Base-by-base conservation (phyloP, 805 yeast genomes). In the Candida insectorum region DNA sequence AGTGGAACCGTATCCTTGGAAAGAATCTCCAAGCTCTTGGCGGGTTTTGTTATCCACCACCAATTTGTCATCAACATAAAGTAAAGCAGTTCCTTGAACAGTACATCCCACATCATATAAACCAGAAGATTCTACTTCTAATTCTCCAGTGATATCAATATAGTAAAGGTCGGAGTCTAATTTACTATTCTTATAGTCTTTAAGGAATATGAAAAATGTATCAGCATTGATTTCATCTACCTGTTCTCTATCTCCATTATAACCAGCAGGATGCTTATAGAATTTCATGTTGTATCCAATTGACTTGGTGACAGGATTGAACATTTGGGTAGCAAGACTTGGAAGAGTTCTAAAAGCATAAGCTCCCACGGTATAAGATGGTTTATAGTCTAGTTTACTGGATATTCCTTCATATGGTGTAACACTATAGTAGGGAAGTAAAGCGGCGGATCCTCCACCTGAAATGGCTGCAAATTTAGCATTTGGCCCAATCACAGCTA, bases 31-130 rank as follows among this genome's bases (percentile, higher is more conserved):
- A 16, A 44, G 50, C 5, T 41, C 55, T 57, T 79, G 84, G 18
- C 64, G 49, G 26, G 75, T 71, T 44, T 64, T 68, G 56, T 78
- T 77, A 50, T 79, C 81, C 27, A 76, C 71, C 26, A 79, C 59
- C 39, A 75, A 56, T 45, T 69, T 45, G 38, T 54, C 81, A 45
- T 79, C 66, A 31, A 78, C 53, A 43, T 62, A 79, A 21, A 79
- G 43, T 46, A 67, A 65, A 16, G 76, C 81, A 24, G 81, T 74
- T 17, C 85, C 85, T 34, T 58, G 46, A 18, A 68, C 72, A 16
- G 71, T 51, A 30, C 70, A 48, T 23, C 82, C 81, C 43, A 79
- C 68, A 34, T 67, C 71, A 45, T 71, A 78, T 9, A 52, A 63
- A 6, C 71, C 80, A 27, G 66, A 41, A 26, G 58, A 64, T 16